phyloP scores from a whole-genome alignment of 2,329 filamentous ascomycete genomes.

The Metarhizium sp. region DNA sequence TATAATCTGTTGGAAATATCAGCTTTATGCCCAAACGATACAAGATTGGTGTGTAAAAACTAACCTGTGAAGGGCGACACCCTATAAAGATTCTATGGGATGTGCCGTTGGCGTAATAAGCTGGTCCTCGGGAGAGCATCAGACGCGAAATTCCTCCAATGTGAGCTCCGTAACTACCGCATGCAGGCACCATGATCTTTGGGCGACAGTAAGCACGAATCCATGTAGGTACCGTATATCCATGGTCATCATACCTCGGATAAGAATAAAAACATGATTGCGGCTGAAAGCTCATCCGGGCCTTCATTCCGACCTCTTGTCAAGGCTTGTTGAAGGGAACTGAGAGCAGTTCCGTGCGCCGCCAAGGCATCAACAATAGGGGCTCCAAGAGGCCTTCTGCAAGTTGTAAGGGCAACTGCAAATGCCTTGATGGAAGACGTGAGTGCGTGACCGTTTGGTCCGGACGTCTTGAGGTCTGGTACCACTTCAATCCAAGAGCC shows the following conservation, averaged over 20 bases:
- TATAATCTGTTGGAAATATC: slow-evolving; percentile 15
- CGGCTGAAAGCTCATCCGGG: slow-evolving; percentile 17
- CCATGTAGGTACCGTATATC: neutral
- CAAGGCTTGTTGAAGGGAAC: slow-evolving; percentile 15
- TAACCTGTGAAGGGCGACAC: slow-evolving; percentile 28
- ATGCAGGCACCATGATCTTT: neutral
- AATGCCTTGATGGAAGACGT: slow-evolving; percentile 23
- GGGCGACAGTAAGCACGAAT: neutral
- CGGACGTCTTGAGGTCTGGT: slow-evolving; percentile 17
- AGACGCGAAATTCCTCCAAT: slow-evolving; percentile 23
- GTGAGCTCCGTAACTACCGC: slow-evolving; percentile 17
- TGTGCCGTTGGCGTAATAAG: slow-evolving; percentile 20
- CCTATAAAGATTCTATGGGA: slow-evolving; percentile 29
- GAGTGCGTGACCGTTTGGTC: slow-evolving; percentile 13
- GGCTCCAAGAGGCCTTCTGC: slow-evolving; percentile 10
- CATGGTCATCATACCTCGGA: slow-evolving; percentile 12
- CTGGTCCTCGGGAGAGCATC: slow-evolving; percentile 21
- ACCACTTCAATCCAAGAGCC: slow-evolving; percentile 31
- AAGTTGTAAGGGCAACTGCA: slow-evolving; percentile 19
- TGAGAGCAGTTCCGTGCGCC: slow-evolving; percentile 20
- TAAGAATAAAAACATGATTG: slow-evolving; percentile 27
- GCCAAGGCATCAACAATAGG: slow-evolving; percentile 16
- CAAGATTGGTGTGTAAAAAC: slow-evolving; percentile 1
- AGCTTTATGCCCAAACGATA: too few relatives aligned
- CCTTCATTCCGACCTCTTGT: neutral